phyloP scores from a whole-genome alignment of 208 protist genomes.

The Balamuthia mandrillaris region DNA sequence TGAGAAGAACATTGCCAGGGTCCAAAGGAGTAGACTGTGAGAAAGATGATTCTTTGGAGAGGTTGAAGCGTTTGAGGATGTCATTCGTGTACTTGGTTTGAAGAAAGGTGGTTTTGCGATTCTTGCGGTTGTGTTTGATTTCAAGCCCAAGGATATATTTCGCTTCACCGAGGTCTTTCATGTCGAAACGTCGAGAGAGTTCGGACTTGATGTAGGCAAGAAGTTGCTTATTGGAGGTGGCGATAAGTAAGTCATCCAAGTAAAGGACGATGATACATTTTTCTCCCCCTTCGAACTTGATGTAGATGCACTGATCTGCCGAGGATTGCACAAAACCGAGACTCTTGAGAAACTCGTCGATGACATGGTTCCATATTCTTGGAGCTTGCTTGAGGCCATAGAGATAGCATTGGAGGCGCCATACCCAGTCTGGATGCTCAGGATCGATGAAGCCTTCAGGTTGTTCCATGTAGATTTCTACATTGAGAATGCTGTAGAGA shows the following conservation, averaged over 20 bases:
- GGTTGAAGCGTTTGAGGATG: neutral
- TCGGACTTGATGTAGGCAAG: too few species aligned
- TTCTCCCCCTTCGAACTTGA: neutral
- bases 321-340: neutral
- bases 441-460: neutral
- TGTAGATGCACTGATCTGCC: neutral
- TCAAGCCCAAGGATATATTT: too few species aligned
- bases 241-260: neutral
- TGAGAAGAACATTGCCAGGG: neutral
- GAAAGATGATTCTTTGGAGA: too few species aligned
- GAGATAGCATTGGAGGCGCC: neutral
- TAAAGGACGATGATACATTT: neutral
- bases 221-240: too few species aligned
- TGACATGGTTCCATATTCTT: neutral
- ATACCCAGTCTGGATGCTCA: neutral
- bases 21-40: neutral
- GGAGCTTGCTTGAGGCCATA: neutral
- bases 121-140: too few species aligned
- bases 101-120: too few species aligned
- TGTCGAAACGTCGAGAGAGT: too few species aligned
- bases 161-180: too few species aligned
- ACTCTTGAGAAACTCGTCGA: neutral
- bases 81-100: neutral
- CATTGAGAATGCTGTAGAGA: neutral
- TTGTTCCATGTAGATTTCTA: constrained; percentile 13